These are phyloP conservation scores for Boletus sp. DNA, from an alignment of 768 basidiomycete genomes.

Conservation along the genomic window DNA sequence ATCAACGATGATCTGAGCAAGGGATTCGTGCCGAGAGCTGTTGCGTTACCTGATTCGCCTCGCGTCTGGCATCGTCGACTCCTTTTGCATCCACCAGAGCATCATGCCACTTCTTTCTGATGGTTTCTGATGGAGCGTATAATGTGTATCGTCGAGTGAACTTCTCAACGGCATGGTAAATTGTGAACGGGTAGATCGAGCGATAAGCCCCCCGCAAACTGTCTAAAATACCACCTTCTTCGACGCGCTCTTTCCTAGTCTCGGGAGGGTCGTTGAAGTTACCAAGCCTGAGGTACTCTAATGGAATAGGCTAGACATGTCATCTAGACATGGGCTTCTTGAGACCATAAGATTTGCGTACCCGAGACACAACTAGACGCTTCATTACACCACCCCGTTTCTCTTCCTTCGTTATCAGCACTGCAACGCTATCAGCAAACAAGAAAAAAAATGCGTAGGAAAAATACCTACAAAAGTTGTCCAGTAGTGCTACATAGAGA, in stretches of 20 bases:
- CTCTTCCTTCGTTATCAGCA: constrained; percentile 64
- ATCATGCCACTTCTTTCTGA: constrained; percentile 61
- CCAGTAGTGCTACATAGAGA: constrained; percentile 61
- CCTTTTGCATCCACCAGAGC: constrained; percentile 60
- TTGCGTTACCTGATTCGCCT: constrained; percentile 62
- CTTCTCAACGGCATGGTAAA: constrained; percentile 65
- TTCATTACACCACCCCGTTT: constrained; percentile 45
- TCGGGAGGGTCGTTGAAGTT: constrained; percentile 60
- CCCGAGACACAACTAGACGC: constrained; percentile 62
- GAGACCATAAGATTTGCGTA: constrained; percentile 33
- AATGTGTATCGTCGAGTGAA: constrained; percentile 66
- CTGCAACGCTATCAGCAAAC: constrained; percentile 33
- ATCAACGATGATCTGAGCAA: constrained; percentile 7
- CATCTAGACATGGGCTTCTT: constrained; percentile 6
- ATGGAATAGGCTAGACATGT: constrained; percentile 62
- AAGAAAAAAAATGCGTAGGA: neutral
- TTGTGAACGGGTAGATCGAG: constrained; percentile 69
- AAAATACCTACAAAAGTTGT: constrained; percentile 64
- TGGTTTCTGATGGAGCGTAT: constrained; percentile 54
- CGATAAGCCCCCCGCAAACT: constrained; percentile 49
- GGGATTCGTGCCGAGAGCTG: neutral
- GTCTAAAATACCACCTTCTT: constrained; percentile 57
- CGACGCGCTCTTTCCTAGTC: constrained; percentile 56
- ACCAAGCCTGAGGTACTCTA: constrained; percentile 74
- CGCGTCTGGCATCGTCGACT: constrained; percentile 60